Evolutionary conservation across 1,139 yeast species (phyloP).

Genomic region (Suhomyces coccinellae): DNA sequence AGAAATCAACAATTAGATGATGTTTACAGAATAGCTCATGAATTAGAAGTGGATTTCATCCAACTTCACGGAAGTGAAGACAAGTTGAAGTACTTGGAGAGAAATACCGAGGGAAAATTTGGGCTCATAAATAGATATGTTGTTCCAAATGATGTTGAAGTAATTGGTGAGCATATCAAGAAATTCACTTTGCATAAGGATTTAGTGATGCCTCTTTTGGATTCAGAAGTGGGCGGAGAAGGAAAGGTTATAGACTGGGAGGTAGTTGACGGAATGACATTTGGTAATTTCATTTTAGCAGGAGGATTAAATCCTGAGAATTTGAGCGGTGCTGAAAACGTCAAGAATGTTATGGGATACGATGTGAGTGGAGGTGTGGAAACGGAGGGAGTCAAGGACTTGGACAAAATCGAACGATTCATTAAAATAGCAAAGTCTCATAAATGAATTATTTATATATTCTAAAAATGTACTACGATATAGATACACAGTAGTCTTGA

Average conservation of each 20-base stretch:
- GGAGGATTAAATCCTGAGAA: slow-evolving; percentile 86
- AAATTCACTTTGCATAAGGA: slow-evolving; percentile 11
- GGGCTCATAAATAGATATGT: slow-evolving; percentile 79
- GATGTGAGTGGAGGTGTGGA: slow-evolving; percentile 97
- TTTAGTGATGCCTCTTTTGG: slow-evolving; percentile 60
- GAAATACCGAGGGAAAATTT: slow-evolving; percentile 20
- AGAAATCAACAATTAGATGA: slow-evolving; percentile 74
- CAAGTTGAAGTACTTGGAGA: slow-evolving; percentile 48
- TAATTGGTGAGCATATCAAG: slow-evolving; percentile 24
- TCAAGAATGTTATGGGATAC: slow-evolving; percentile 69
- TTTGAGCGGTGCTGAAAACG: slow-evolving; percentile 50
- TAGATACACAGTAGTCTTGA: no score
- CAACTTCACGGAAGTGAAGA: slow-evolving; percentile 91
- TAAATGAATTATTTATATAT: neutral
- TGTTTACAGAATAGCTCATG: slow-evolving; percentile 48
- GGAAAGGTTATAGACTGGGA: slow-evolving; percentile 79
- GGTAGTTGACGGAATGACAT: slow-evolving; percentile 28
- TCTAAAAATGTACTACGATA: no score
- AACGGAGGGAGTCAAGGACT: slow-evolving; percentile 64
- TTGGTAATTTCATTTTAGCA: slow-evolving; percentile 67
- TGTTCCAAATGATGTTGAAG: slow-evolving; percentile 49
- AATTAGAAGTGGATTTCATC: slow-evolving; percentile 66
- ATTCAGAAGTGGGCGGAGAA: slow-evolving; percentile 91
- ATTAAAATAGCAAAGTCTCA: neutral
- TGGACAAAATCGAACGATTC: slow-evolving; percentile 33